A percentile compares a stretch with the other conserved stretches of the same genome.
These are phyloP conservation scores for Hylodesmum podocarpum DNA, from an alignment of 306 rosid genomes.

Conservation along the genomic window DNA sequence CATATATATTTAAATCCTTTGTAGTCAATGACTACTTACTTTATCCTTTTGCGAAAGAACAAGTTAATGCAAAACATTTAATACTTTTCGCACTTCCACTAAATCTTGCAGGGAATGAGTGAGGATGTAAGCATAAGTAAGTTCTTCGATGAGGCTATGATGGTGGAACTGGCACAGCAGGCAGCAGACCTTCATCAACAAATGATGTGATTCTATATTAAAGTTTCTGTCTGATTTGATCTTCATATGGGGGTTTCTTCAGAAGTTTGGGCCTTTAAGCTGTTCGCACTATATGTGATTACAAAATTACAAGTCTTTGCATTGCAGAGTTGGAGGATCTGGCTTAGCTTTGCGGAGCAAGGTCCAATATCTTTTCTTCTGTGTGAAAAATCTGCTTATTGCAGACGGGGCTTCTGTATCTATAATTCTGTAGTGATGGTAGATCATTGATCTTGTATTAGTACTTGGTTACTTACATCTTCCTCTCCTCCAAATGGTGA, in stretches of 20 bases:
- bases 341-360: not conserved
- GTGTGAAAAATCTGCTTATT: not conserved
- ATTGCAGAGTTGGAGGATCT: too few species aligned
- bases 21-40: not conserved
- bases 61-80: not conserved
- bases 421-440: not conserved
- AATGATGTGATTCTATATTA: constrained; percentile 58
- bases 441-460: constrained; percentile 12
- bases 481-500: not conserved
- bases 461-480: not conserved
- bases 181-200: constrained; percentile 98
- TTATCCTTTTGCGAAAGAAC: not conserved
- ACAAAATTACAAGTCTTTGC: not conserved
- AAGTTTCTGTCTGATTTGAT: not conserved
- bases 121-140: constrained; percentile 95
- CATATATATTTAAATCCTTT: not conserved
- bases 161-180: constrained; percentile 98
- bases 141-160: constrained; percentile 98
- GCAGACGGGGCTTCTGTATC: not conserved
- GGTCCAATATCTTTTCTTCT: constrained; percentile 4
- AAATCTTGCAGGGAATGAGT: constrained; percentile 84
- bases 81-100: constrained; percentile 2
- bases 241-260: not conserved
- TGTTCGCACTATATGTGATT: not conserved
- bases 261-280: not conserved